A percentile compares a stretch with the other conserved stretches of the same genome.
These are phyloP conservation scores for Pestalotiopsis fici DNA, from an alignment of 2,329 filamentous ascomycete species.

Conservation along the genomic window DNA sequence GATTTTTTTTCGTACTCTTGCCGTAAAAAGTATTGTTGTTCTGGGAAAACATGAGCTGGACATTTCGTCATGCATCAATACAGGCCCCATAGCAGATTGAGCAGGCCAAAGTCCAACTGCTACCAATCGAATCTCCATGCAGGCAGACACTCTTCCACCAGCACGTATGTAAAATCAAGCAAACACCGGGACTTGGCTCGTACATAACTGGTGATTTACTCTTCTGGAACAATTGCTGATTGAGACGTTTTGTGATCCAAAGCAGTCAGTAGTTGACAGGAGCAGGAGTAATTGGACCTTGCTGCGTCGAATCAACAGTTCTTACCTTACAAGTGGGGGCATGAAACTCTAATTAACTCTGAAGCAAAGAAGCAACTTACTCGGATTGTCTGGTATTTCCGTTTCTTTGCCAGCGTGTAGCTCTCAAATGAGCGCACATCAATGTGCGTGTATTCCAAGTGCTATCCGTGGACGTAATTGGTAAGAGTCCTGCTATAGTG, in stretches of 20 bases:
- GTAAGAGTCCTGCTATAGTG: neutral
- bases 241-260: neutral
- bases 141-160: neutral
- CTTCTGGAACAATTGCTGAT: neutral
- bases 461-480: too few species aligned
- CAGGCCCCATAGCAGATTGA: neutral
- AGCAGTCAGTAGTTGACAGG: neutral
- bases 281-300: neutral
- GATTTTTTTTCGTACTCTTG: neutral
- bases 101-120: neutral
- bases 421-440: too few species aligned
- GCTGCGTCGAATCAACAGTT: neutral
- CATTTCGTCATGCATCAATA: neutral
- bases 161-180: neutral
- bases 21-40: neutral
- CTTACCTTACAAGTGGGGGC: constrained; percentile 3
- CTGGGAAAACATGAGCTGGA: neutral
- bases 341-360: neutral
- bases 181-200: neutral
- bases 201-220: neutral
- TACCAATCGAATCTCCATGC: neutral
- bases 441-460: too few species aligned
- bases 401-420: too few species aligned
- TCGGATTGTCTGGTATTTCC: too few species aligned
- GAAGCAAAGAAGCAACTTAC: neutral